Base-by-base conservation (phyloP, 1,284 basidiomycete species). In the Austroboletus novae-zelandiae region DNA sequence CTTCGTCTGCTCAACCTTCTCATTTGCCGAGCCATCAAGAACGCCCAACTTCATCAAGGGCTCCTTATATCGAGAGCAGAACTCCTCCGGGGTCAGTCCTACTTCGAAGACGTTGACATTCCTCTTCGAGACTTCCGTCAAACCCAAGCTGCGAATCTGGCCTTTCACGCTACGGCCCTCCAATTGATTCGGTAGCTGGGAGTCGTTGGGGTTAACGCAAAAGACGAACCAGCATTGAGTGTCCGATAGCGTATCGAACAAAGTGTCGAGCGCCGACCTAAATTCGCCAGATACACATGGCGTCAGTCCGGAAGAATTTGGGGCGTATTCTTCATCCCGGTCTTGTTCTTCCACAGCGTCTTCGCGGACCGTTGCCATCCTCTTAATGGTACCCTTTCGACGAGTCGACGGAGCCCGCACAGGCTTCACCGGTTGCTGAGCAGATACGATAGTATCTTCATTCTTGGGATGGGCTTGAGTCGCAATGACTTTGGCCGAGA, bases 181-280 rank as follows among this genome's bases (percentile, higher is more conserved):
- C 50, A 97, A 74, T 68, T 98, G 94, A 65, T 94, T 93, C 29
- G 94, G 91, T 17, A 98, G 73, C 67, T 97, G 94, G 17, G 91
- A 89, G 72, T 98, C 94, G 66, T 98, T 98, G 10, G 94, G 94
- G 60, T 92, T 94, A 57, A 98, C 70, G 64, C 93, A 97, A 70
- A 97, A 90, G 6, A 97, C 80, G 62, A 88, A 90, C 95, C 95
- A 98, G 1, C 85, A 75, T 72, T 97, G 92, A 13, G 91, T 89
- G 58, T 97, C 94, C 50, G 90, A 86, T 18, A 98, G 76, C 0
- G 93, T 95, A 57, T 92, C 84, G 60, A 98, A 91, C 6, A 98
- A 78, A 0, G 86, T 88, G 60, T 92, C 86, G 31, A 98, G 72
- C 1, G 94, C 91, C 0, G 82, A 71, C 56, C 84, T 81, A 75